phyloP scores from a whole-genome alignment of 1,139 yeast genomes.

The Suhomyces bolitotheri region DNA sequence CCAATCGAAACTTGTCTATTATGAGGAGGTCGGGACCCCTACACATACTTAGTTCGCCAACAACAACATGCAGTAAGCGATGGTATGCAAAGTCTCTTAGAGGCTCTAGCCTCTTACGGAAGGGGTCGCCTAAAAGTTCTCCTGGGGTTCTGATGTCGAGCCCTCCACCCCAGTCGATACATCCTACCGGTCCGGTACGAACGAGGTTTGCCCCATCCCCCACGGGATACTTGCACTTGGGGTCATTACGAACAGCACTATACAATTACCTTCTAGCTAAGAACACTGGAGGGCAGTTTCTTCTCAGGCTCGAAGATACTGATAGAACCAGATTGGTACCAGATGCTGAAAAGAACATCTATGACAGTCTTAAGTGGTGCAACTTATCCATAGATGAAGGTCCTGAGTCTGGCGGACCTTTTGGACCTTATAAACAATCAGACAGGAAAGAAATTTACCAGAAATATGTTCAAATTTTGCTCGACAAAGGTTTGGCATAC shows the following conservation, averaged over 20 bases:
- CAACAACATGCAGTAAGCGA: neutral
- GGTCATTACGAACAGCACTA: slow-evolving; percentile 89
- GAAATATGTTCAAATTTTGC: slow-evolving; percentile 53
- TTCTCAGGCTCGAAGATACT: slow-evolving; percentile 87
- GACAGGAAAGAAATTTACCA: slow-evolving; percentile 69
- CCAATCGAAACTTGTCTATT: neutral
- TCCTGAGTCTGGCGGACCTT: slow-evolving; percentile 64
- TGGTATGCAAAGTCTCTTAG: slow-evolving; percentile 7
- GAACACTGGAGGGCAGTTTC: slow-evolving; percentile 75
- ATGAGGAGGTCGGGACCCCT: neutral
- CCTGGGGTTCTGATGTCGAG: neutral
- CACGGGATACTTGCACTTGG: slow-evolving; percentile 88
- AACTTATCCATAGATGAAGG: slow-evolving; percentile 80
- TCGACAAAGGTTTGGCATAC: slow-evolving; percentile 74
- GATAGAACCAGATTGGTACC: slow-evolving; percentile 75
- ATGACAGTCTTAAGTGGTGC: slow-evolving; percentile 76
- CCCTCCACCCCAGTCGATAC: slow-evolving; percentile 20
- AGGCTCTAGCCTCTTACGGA: slow-evolving; percentile 4
- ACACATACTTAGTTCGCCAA: too few relatives aligned
- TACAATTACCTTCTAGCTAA: slow-evolving; percentile 84
- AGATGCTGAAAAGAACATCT: slow-evolving; percentile 83
- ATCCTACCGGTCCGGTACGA: slow-evolving; percentile 63
- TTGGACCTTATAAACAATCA: slow-evolving; percentile 82
- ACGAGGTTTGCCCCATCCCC: slow-evolving; percentile 99
- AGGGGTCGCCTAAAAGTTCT: slow-evolving; percentile 1